These are phyloP conservation scores for Irpex lacteus DNA, from an alignment of 1,284 basidiomycete species.

Conservation along the genomic window DNA sequence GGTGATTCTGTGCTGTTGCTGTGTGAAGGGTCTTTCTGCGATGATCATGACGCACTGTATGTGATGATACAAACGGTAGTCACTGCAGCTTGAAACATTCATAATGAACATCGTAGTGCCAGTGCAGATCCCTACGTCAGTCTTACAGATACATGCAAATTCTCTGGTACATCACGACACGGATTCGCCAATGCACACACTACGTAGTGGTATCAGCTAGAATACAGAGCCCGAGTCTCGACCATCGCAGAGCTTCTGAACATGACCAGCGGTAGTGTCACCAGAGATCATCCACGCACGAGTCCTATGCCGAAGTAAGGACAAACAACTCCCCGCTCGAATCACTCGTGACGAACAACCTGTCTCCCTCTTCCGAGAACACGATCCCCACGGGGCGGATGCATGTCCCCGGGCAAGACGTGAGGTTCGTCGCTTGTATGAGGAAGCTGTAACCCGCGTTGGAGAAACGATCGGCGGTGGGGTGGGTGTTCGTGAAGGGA, in stretches of 20 bases:
- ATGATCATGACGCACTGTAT: background rate
- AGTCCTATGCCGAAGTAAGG: background rate
- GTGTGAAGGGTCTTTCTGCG: background rate
- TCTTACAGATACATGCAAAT: background rate
- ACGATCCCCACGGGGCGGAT: conserved; percentile 15
- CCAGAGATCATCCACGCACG: no score
- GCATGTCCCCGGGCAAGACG: conserved; percentile 13
- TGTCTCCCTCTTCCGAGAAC: conserved; percentile 9
- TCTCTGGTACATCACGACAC: background rate
- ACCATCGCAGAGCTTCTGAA: no score
- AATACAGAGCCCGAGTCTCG: no score
- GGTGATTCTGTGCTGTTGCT: background rate
- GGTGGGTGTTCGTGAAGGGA: conserved; percentile 7
- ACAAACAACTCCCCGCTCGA: conserved; percentile 12
- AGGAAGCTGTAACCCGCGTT: conserved; percentile 8
- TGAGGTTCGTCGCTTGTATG: conserved; percentile 11
- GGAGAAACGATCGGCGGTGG: conserved; percentile 2
- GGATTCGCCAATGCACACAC: background rate
- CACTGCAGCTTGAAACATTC: no score
- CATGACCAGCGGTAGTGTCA: no score
- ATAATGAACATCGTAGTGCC: no score
- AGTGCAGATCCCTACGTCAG: background rate
- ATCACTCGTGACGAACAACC: conserved; percentile 13
- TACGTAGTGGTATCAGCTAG: background rate
- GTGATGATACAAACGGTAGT: background rate